Evolutionary conservation across 768 basidiomycete species (phyloP).

Genomic region (Suillus sp.): DNA sequence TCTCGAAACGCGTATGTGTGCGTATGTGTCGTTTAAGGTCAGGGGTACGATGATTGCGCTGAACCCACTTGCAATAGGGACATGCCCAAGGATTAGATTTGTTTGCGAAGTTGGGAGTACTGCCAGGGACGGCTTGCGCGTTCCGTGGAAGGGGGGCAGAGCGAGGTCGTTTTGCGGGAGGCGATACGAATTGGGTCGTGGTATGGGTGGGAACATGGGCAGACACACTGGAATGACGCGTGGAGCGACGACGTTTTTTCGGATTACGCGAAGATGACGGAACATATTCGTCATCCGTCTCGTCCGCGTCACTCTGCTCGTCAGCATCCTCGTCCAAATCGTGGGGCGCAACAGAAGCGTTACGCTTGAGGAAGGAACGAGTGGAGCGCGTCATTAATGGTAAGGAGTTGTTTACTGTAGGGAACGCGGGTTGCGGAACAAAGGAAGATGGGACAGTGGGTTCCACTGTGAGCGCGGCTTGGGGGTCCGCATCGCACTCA

Average conservation of each 20-base stretch:
- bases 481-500: neutral
- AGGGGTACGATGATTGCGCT: constrained; percentile 52
- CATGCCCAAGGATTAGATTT: constrained; percentile 44
- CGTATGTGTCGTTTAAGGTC: constrained; percentile 62
- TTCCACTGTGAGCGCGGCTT: constrained; percentile 3
- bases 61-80: constrained; percentile 49
- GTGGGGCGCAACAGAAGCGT: constrained; percentile 3
- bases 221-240: constrained; percentile 7
- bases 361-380: constrained; percentile 14
- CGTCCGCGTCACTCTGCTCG: constrained; percentile 41
- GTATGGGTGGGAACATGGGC: neutral
- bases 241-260: constrained; percentile 36
- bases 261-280: constrained; percentile 39
- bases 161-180: constrained; percentile 31
- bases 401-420: constrained; percentile 6
- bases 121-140: constrained; percentile 38
- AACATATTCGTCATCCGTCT: constrained; percentile 47
- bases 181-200: constrained; percentile 8
- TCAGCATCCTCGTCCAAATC: constrained; percentile 34
- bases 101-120: constrained; percentile 20
- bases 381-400: constrained; percentile 19
- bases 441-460: constrained; percentile 1
- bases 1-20: constrained; percentile 46
- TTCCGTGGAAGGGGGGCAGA: constrained; percentile 47
- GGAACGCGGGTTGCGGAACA: neutral